These are phyloP conservation scores for Huntiella decipiens DNA, from an alignment of 2,329 filamentous ascomycete species.

Conservation along the genomic window DNA sequence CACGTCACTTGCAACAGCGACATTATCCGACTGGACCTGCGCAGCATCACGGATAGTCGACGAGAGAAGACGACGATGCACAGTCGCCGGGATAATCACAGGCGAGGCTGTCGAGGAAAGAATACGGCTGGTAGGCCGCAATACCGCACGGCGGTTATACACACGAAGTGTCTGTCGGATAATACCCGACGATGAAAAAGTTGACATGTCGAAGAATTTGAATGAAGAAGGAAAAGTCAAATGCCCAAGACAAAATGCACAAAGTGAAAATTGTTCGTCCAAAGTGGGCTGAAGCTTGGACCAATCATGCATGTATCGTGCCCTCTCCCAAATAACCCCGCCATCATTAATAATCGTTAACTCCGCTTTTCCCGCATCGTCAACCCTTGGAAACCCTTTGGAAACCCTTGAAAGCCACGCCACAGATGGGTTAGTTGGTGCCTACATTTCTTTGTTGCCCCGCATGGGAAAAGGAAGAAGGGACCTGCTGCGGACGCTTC, in stretches of 20 bases:
- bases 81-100: no score
- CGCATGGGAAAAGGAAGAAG: no score
- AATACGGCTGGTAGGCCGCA: constrained; percentile 12
- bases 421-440: no score
- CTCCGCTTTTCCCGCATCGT: background rate
- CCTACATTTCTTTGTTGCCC: no score
- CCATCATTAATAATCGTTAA: constrained; percentile 3
- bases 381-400: no score
- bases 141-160: constrained; percentile 26
- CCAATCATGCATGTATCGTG: constrained; percentile 8
- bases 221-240: constrained; percentile 2
- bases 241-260: background rate
- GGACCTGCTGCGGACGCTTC: no score
- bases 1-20: constrained; percentile 25
- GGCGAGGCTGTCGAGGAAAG: no score
- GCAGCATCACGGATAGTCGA: constrained; percentile 63
- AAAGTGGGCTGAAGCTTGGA: constrained; percentile 8
- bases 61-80: constrained; percentile 45
- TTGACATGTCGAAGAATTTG: constrained; percentile 31
- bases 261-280: constrained; percentile 7
- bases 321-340: background rate
- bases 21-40: constrained; percentile 68
- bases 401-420: no score
- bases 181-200: constrained; percentile 46
- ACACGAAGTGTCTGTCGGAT: constrained; percentile 48